phyloP scores from a whole-genome alignment of 2,329 filamentous ascomycete species.

The Trichophyton benhamiae region DNA sequence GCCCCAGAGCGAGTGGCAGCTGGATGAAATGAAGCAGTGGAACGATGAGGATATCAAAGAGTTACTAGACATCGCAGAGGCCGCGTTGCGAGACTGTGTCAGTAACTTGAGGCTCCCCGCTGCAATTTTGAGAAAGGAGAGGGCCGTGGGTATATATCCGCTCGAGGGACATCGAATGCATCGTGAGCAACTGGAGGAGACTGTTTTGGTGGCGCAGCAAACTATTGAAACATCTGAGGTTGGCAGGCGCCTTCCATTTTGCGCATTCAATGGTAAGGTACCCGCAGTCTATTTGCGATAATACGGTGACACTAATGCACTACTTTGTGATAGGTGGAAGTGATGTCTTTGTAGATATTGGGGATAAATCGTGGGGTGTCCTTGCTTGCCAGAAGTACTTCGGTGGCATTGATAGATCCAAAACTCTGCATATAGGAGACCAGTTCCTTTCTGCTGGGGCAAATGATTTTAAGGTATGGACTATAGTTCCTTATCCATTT shows the following conservation, averaged over 20 bases:
- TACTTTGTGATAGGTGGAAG: conserved; percentile 50
- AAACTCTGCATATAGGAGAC: conserved; percentile 85
- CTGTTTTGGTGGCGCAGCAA: conserved; percentile 85
- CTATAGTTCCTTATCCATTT: background rate
- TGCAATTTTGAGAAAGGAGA: conserved; percentile 71
- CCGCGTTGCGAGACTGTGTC: conserved; percentile 69
- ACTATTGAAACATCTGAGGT: conserved; percentile 70
- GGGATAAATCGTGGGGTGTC: conserved; percentile 95
- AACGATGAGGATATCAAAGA: conserved; percentile 56
- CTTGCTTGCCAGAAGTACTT: conserved; percentile 86
- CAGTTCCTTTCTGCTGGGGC: conserved; percentile 91
- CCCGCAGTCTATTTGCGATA: background rate
- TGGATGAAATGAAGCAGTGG: conserved; percentile 44
- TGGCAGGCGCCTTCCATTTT: conserved; percentile 66
- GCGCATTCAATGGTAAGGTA: conserved; percentile 74
- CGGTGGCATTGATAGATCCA: conserved; percentile 58
- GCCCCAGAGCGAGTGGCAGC: conserved; percentile 44
- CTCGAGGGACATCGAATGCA: conserved; percentile 55
- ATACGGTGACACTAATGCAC: background rate
- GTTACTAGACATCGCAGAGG: conserved; percentile 82
- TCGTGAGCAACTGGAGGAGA: conserved; percentile 87
- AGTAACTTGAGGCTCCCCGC: conserved; percentile 68
- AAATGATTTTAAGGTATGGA: conserved; percentile 78
- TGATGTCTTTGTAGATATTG: conserved; percentile 97
- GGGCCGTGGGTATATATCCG: conserved; percentile 68